These are phyloP conservation scores for Eucalyptus pumila DNA, from an alignment of 345 rosid species.

Conservation along the genomic window DNA sequence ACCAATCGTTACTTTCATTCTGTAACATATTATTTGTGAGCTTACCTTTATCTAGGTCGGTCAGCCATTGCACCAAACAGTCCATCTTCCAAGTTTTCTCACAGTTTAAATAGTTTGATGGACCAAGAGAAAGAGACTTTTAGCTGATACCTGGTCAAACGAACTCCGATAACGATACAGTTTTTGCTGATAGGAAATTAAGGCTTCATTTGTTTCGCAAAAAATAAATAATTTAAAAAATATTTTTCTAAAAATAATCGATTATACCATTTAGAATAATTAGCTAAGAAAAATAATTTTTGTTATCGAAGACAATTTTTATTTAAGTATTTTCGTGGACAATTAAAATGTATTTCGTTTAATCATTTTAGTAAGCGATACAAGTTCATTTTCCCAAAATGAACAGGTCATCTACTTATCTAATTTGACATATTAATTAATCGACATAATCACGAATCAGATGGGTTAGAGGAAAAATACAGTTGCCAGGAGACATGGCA, in stretches of 20 bases:
- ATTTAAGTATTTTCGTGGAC: no score
- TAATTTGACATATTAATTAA: background rate
- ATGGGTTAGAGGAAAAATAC: background rate
- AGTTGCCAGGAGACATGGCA: background rate
- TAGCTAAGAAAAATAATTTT: no score
- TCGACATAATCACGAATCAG: background rate
- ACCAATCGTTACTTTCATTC: background rate
- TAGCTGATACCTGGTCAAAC: background rate
- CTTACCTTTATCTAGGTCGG: background rate
- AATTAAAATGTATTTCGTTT: no score
- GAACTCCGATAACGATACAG: background rate
- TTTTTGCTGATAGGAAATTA: background rate
- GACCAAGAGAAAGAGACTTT: background rate
- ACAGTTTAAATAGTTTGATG: background rate
- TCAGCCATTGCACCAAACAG: background rate
- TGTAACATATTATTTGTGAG: background rate
- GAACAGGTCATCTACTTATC: background rate
- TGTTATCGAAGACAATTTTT: no score
- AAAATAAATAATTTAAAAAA: no score
- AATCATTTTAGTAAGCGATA: background rate
- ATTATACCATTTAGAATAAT: no score
- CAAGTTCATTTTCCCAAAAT: background rate
- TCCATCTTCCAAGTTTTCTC: background rate
- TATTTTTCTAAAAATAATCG: no score
- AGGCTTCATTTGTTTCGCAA: background rate